These are phyloP conservation scores for Plantago coronopus DNA, from an alignment of 305 asterid genomes.

Conservation along the genomic window DNA sequence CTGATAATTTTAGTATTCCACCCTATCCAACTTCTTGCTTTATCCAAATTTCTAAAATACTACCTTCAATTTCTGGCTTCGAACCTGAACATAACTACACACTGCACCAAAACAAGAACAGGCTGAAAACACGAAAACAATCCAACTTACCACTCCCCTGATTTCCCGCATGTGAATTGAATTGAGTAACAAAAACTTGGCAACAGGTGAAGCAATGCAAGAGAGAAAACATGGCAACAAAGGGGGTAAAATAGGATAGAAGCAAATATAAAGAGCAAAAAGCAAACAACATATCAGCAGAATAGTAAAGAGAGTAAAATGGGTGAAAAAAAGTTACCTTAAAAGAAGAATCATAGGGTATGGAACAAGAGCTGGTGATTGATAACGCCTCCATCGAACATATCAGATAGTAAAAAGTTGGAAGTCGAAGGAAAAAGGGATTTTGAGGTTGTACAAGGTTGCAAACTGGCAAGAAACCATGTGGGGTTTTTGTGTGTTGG, in stretches of 20 bases:
- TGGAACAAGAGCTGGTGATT: conserved; percentile 36
- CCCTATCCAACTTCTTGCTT: no score
- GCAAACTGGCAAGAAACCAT: no score
- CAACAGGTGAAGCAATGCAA: neutral
- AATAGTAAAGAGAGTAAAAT: conserved; percentile 7
- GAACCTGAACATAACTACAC: no score
- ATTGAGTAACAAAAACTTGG: neutral
- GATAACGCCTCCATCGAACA: conserved; percentile 48
- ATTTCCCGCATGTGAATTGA: conserved; percentile 8
- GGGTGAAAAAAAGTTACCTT: conserved; percentile 39
- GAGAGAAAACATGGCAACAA: neutral
- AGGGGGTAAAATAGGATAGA: neutral
- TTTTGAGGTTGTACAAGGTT: no score
- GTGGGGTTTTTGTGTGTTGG: neutral
- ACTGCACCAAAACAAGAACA: neutral
- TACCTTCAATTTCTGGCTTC: no score
- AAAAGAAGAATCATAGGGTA: conserved; percentile 33
- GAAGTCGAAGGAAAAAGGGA: no score
- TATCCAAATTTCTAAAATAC: no score
- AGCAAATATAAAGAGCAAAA: conserved; percentile 16
- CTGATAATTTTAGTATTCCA: no score
- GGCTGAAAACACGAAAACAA: neutral
- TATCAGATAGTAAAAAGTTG: conserved; percentile 11
- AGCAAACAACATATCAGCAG: conserved; percentile 5
- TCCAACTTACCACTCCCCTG: neutral